Evolutionary conservation across 306 rosid genomes (phyloP).

Genomic region (Lupinus albus): DNA sequence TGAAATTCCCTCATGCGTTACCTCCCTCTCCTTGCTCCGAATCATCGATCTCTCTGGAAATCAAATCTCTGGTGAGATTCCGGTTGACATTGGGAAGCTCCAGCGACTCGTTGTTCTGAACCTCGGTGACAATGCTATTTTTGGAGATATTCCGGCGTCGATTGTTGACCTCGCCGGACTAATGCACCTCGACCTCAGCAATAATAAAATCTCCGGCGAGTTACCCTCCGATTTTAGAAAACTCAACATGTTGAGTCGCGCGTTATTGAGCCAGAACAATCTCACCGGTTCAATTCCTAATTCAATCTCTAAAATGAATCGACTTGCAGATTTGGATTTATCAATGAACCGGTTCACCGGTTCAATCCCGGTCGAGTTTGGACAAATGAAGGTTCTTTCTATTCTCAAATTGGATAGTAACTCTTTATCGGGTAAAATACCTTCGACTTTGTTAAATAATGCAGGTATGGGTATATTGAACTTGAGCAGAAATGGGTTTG

Average conservation of each 20-base stretch:
- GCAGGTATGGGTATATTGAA: conserved; percentile 78
- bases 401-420: conserved; percentile 69
- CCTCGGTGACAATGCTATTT: conserved; percentile 60
- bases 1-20: conserved; percentile 63
- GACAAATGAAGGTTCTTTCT: conserved; percentile 80
- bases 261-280: conserved; percentile 59
- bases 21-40: conserved; percentile 64
- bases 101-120: conserved; percentile 53
- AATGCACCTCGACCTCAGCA: conserved; percentile 71
- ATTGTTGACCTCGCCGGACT: conserved; percentile 48
- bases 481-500: conserved; percentile 73
- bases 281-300: conserved; percentile 63
- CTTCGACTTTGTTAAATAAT: conserved; percentile 51
- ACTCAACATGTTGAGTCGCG: conserved; percentile 69
- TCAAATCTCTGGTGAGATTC: conserved; percentile 59
- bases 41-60: conserved; percentile 79
- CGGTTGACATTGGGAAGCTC: conserved; percentile 60
- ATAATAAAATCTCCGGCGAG: conserved; percentile 59
- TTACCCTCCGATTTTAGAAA: conserved; percentile 66
- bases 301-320: conserved; percentile 54
- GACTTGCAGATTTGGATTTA: conserved; percentile 79
- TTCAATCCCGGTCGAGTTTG: conserved; percentile 55
- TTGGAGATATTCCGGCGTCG: conserved; percentile 66
- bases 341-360: conserved; percentile 71
- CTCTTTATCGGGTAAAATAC: conserved; percentile 63